Evolutionary conservation across 2,329 filamentous ascomycete genomes (phyloP).

Genomic region (Aspergillus aculeatus): DNA sequence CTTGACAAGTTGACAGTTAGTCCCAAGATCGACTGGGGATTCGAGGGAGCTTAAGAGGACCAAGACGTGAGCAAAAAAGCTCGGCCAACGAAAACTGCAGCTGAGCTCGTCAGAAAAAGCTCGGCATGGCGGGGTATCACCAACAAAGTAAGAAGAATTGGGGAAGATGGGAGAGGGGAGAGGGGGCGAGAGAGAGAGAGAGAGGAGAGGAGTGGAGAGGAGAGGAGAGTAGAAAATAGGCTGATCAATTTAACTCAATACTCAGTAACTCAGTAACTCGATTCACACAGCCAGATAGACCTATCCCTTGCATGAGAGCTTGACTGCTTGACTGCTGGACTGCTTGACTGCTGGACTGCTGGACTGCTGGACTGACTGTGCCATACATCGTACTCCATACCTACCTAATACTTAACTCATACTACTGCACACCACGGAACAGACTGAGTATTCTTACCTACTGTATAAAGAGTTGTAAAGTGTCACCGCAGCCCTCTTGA

Average conservation of each 20-base stretch:
- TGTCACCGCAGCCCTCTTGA: neutral
- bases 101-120: constrained; percentile 6
- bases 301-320: constrained; percentile 10
- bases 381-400: too few relatives aligned
- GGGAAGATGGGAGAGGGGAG: neutral
- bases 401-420: too few relatives aligned
- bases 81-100: neutral
- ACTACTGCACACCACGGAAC: too few relatives aligned
- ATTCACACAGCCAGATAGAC: neutral
- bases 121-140: constrained; percentile 16
- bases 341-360: neutral
- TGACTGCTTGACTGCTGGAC: too few relatives aligned
- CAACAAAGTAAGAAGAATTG: neutral
- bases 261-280: too few relatives aligned
- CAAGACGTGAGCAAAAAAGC: neutral
- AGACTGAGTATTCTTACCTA: too few relatives aligned
- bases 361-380: too few relatives aligned
- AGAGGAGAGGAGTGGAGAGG: too few relatives aligned
- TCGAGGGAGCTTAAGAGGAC: neutral
- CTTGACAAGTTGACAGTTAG: neutral
- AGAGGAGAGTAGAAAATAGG: neutral
- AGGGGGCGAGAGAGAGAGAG: neutral
- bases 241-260: neutral
- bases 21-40: neutral
- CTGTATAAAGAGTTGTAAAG: neutral